Base-by-base conservation (phyloP, 2,329 filamentous ascomycete genomes). In the Fusarium nanum region DNA sequence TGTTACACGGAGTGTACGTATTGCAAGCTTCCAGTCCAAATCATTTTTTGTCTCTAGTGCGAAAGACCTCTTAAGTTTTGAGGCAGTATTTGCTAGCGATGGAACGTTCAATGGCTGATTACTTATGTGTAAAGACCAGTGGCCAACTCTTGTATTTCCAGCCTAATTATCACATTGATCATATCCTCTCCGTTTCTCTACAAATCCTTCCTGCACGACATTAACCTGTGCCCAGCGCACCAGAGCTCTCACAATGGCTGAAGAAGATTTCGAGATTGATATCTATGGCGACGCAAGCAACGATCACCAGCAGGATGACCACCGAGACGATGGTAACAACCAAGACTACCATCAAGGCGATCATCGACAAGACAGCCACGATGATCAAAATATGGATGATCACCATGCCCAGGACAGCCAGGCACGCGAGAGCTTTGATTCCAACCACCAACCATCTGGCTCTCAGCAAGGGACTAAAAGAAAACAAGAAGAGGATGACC, bases 241-340 rank as follows among this genome's bases (percentile, higher is more conserved):
- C 28, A 37, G 56, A 45, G 27, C 56, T 64, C 50, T 54, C 76
- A 81, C 75, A 53, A 92, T 91, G 89, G 88, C 89, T 73, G 89
- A 92, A 75, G 89, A 91, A 75, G 89, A 91, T 74, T 91, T 90
- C 78, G 90, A 92, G 74, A 91, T 92, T 81, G 90, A 92, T 73
- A 89, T 92, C 75, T 92, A 92, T 76, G 89, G 88, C 74, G 89
- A 91, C 74, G 82, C 83, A 62, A 82, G 81, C 64, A 80, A 82
- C 60, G 83, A 87, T 25, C 80, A 81, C 20, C 75, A 81, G 27
- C 79, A 81, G 60, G 81, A 83, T 22, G 78, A 79, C 28, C 75
- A 77, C 22, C 71, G 67, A 28, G 79, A 80, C 25, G 73, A 78
- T 27, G 54, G 50, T 12, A 57, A 70, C 30, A 56, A 73, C 40